Conservation (phyloP, 805 yeast species). For the Komagataella ulmi region DNA sequence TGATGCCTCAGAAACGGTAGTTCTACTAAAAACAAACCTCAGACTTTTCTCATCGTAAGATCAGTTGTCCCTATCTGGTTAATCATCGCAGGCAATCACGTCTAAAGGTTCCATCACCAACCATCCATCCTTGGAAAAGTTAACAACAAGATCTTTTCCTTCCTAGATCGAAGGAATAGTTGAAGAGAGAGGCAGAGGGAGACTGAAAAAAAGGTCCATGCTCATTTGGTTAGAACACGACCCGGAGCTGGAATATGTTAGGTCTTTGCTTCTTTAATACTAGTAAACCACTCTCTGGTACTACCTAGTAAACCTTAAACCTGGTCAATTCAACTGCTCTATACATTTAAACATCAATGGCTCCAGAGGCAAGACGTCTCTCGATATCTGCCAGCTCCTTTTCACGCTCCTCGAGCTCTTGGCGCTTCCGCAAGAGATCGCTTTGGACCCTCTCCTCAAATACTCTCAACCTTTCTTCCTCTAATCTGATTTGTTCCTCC, state of each 20-base stretch:
- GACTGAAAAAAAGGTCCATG: not conserved
- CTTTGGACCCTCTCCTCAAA: conserved; percentile 85
- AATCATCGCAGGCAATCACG: not conserved
- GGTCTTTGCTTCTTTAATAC: not conserved
- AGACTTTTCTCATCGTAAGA: conserved; percentile 1
- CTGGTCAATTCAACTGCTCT: conserved; percentile 7
- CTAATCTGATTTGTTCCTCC: conserved; percentile 81
- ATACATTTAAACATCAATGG: conserved; percentile 14
- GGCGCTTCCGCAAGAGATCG: conserved; percentile 67
- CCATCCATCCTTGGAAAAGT: not conserved
- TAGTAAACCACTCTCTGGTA: conserved; percentile 4
- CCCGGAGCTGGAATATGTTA: not conserved
- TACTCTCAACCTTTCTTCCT: conserved; percentile 77
- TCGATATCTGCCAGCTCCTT: conserved; percentile 7
- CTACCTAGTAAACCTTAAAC: not conserved
- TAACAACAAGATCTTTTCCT: not conserved
- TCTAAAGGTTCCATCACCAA: not conserved
- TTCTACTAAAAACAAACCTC: not conserved
- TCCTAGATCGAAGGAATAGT: not conserved
- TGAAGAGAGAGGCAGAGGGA: not conserved
- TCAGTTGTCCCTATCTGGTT: conserved; percentile 9
- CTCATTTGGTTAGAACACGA: not conserved
- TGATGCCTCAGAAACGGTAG: not conserved
- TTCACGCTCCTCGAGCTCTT: conserved; percentile 48
- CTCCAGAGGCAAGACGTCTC: conserved; percentile 15